Evolutionary conservation across 495 filamentous ascomycete species (phyloP).

Genomic region (Talaromyces ruber): DNA sequence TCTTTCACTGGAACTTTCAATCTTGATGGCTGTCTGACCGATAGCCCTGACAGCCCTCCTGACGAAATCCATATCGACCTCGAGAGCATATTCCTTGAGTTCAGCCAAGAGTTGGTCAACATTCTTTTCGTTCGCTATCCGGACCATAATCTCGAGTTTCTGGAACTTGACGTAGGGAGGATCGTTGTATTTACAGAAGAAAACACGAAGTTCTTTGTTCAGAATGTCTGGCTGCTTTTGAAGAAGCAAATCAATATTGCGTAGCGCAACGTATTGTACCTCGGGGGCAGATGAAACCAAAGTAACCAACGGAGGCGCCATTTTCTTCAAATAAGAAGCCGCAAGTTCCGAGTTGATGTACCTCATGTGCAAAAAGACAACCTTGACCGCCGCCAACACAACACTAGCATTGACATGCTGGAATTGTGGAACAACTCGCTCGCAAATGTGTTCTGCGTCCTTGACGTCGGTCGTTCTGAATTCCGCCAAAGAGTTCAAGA

Average conservation of each 20-base stretch:
- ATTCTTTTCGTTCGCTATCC: slow-evolving; percentile 96
- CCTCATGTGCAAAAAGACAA: slow-evolving; percentile 95
- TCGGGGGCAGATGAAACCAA: slow-evolving; percentile 92
- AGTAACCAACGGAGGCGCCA: slow-evolving; percentile 94
- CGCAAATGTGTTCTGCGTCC: slow-evolving; percentile 97
- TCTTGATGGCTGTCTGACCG: slow-evolving; percentile 96
- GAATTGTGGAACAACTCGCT: slow-evolving; percentile 91
- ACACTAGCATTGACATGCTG: slow-evolving; percentile 98
- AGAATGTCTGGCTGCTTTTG: slow-evolving; percentile 95
- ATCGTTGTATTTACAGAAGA: slow-evolving; percentile 99
- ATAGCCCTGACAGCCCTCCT: slow-evolving; percentile 89
- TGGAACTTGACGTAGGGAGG: slow-evolving; percentile 95
- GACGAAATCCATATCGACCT: slow-evolving; percentile 99
- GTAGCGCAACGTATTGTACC: slow-evolving; percentile 92
- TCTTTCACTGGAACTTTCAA: slow-evolving; percentile 85
- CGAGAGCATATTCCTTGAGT: slow-evolving; percentile 92
- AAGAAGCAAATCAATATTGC: slow-evolving; percentile 91
- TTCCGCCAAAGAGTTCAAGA: slow-evolving; percentile 80
- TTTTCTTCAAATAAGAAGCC: slow-evolving; percentile 86
- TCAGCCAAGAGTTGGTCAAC: slow-evolving; percentile 91
- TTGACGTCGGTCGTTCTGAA: slow-evolving; percentile 81
- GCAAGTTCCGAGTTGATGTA: slow-evolving; percentile 67
- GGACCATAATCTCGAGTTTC: slow-evolving; percentile 98
- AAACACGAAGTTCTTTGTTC: slow-evolving; percentile 93
- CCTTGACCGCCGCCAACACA: slow-evolving; percentile 93